Percentiles rank a stretch among this genome's conserved stretches.
These are phyloP conservation scores for Globisporangium splendens DNA, from an alignment of 352 stramenopile genomes.

Conservation along the genomic window DNA sequence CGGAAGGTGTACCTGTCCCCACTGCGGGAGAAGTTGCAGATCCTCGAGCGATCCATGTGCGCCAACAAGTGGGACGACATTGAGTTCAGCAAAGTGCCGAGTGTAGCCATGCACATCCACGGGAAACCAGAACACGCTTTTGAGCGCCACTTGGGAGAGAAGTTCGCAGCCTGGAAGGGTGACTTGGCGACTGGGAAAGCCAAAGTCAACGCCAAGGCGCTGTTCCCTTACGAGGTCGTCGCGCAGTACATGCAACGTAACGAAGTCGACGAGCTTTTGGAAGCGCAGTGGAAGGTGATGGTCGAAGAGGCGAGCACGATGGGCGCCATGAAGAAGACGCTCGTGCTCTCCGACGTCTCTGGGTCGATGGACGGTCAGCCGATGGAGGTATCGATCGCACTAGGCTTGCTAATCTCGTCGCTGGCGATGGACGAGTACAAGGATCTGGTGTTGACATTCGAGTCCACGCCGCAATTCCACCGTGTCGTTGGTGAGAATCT, in stretches of 20 bases:
- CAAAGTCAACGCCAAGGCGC: constrained; percentile 41
- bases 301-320: constrained; percentile 48
- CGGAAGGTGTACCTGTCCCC: constrained; percentile 47
- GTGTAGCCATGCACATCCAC: constrained; percentile 45
- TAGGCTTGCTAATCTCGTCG: constrained; percentile 38
- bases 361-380: constrained; percentile 30
- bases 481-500: constrained; percentile 31
- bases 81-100: constrained; percentile 36
- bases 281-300: constrained; percentile 50
- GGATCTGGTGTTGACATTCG: constrained; percentile 53
- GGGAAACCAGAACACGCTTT: constrained; percentile 40
- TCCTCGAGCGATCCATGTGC: constrained; percentile 49
- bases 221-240: constrained; percentile 53
- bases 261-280: constrained; percentile 32
- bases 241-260: constrained; percentile 24
- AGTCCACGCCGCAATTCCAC: constrained; percentile 34
- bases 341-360: constrained; percentile 52
- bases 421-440: constrained; percentile 44
- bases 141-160: constrained; percentile 26
- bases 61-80: constrained; percentile 45
- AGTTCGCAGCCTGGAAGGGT: constrained; percentile 32
- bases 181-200: constrained; percentile 25
- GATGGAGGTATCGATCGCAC: constrained; percentile 41
- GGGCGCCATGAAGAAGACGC: constrained; percentile 22
- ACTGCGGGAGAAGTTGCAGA: constrained; percentile 29